phyloP scores from a whole-genome alignment of 139 green algal species.

The Mesotaenium endlicherianum region DNA sequence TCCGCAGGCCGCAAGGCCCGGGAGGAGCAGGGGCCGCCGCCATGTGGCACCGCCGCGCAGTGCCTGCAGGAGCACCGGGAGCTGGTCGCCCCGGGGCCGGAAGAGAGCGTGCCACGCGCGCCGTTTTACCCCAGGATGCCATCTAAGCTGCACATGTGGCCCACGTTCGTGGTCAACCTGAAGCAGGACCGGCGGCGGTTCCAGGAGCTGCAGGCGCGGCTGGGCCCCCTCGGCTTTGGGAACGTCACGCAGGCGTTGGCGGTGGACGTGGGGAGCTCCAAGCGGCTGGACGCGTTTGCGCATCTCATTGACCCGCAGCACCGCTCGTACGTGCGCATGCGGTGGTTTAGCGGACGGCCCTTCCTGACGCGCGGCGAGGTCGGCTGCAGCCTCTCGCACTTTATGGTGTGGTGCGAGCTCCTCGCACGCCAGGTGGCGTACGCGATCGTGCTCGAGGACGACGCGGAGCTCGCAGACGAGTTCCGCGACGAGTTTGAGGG shows the following conservation, averaged over 20 bases:
- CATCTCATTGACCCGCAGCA: slow-evolving; percentile 1
- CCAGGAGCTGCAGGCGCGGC: not conserved
- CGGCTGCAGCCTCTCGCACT: slow-evolving; percentile 3
- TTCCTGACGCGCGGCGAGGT: slow-evolving; percentile 13
- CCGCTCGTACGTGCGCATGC: not conserved
- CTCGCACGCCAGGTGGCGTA: not conserved
- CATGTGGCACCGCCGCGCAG: not conserved
- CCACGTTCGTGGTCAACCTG: slow-evolving; percentile 14
- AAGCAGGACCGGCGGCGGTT: not conserved
- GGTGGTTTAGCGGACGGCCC: not conserved
- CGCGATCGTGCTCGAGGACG: slow-evolving; percentile 15
- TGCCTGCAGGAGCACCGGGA: no score
- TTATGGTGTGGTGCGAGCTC: slow-evolving; percentile 6
- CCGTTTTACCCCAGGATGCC: no score
- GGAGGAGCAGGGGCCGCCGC: no score
- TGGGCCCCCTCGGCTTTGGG: not conserved
- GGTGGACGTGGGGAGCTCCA: not conserved
- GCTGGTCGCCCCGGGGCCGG: no score
- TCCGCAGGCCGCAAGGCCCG: no score
- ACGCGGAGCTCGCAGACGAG: not conserved
- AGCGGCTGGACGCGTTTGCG: not conserved
- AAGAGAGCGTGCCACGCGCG: no score
- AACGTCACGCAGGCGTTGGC: not conserved
- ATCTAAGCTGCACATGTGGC: slow-evolving; percentile 1
- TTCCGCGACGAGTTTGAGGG: slow-evolving; percentile 2